Conservation (phyloP, 2,329 filamentous ascomycete species). For the Macrophomina pseudophaseolina region DNA sequence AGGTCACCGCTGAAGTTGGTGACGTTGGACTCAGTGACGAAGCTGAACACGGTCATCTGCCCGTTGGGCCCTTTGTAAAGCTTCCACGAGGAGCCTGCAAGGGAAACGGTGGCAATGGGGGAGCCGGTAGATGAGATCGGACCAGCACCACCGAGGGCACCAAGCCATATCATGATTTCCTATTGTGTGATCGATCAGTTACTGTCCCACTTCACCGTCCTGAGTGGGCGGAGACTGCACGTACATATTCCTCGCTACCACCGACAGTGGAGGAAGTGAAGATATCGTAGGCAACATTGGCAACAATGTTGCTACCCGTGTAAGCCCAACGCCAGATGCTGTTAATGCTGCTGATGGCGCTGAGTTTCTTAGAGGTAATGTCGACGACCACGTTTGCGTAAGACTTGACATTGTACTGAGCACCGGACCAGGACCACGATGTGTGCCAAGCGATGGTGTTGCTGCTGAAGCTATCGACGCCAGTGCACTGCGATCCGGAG, state of each 20-base stretch:
- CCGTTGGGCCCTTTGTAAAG: constrained; percentile 66
- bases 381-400: constrained; percentile 45
- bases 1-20: constrained; percentile 63
- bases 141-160: constrained; percentile 61
- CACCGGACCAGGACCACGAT: constrained; percentile 49
- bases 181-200: neutral
- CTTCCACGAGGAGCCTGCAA: constrained; percentile 61
- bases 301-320: constrained; percentile 54
- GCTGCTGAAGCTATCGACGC: constrained; percentile 45
- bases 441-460: constrained; percentile 51
- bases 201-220: no score
- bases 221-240: neutral
- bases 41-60: constrained; percentile 65
- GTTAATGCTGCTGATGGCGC: constrained; percentile 48
- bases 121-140: constrained; percentile 63
- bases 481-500: constrained; percentile 54
- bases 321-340: constrained; percentile 58
- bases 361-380: constrained; percentile 35
- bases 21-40: constrained; percentile 56
- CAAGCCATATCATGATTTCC: constrained; percentile 68
- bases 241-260: constrained; percentile 55
- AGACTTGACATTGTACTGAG: constrained; percentile 46
- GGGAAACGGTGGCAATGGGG: constrained; percentile 59
- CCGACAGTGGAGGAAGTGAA: constrained; percentile 58
- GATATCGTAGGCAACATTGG: constrained; percentile 67